Percentiles rank a stretch among this genome's conserved stretches.
These are phyloP conservation scores for Rhizopus sp. DNA, from an alignment of 371 early-diverging fungal species.

Conservation along the genomic window DNA sequence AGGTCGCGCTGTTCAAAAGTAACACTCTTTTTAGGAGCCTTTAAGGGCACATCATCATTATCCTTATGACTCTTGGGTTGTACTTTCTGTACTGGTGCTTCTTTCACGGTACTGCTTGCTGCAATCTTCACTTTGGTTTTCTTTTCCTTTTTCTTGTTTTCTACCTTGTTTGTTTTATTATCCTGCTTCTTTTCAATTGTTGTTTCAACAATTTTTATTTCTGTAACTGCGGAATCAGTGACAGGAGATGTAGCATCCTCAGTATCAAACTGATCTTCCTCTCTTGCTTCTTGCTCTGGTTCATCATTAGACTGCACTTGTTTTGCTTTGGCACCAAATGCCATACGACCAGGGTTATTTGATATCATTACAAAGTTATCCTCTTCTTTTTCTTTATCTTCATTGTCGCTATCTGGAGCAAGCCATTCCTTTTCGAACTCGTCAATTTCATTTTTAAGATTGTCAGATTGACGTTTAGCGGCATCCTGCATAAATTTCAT, in stretches of 20 bases:
- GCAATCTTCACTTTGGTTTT: conserved; percentile 34
- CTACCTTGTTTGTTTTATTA: conserved; percentile 17
- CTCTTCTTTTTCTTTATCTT: conserved; percentile 29
- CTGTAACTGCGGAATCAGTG: conserved; percentile 47
- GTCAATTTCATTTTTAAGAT: conserved; percentile 54
- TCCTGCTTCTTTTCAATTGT: conserved; percentile 2
- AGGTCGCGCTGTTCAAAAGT: conserved; percentile 82
- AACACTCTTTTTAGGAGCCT: conserved; percentile 55
- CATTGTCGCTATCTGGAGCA: conserved; percentile 45
- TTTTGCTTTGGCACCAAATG: conserved; percentile 50
- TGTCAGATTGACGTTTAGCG: conserved; percentile 54
- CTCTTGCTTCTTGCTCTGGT: conserved; percentile 14
- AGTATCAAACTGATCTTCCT: conserved; percentile 58
- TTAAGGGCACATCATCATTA: conserved; percentile 25
- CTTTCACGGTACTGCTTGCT: conserved; percentile 8
- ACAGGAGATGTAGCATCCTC: conserved; percentile 22
- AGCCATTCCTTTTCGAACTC: conserved; percentile 48
- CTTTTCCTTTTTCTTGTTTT: conserved; percentile 21
- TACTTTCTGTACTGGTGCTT: conserved; percentile 3
- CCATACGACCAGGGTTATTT: conserved; percentile 65
- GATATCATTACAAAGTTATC: conserved; percentile 33
- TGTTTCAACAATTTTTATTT: conserved; percentile 2
- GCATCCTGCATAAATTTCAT: conserved; percentile 98
- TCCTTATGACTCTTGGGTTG: conserved; percentile 33
- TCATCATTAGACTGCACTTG: conserved; percentile 18